Conservation (phyloP, 129 eudicot genomes). For the Chrysanthemum makinoi region DNA sequence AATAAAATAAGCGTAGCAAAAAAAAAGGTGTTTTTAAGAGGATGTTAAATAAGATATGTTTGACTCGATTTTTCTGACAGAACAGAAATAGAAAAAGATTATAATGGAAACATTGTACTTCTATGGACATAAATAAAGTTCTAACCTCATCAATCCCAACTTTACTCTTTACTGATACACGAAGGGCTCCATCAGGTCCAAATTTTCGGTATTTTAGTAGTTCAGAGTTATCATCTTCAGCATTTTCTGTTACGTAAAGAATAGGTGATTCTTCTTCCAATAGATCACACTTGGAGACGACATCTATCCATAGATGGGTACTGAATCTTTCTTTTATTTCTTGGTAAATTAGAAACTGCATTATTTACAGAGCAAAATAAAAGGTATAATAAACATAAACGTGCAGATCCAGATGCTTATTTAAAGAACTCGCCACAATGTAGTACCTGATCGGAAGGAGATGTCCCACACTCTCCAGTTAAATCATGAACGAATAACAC, state of each 20-base stretch:
- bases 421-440: not conserved
- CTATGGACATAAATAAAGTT: not conserved
- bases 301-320: slow-evolving; percentile 91
- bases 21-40: not conserved
- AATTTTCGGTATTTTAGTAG: slow-evolving; percentile 60
- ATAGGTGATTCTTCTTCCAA: slow-evolving; percentile 69
- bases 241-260: slow-evolving; percentile 61
- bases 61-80: not conserved
- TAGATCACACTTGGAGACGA: slow-evolving; percentile 88
- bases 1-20: not conserved
- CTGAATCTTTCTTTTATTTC: slow-evolving; percentile 75
- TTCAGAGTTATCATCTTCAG: slow-evolving; percentile 45
- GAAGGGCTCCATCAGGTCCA: slow-evolving; percentile 87
- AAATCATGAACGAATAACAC: slow-evolving; percentile 88
- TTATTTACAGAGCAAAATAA: slow-evolving; percentile 10
- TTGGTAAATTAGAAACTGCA: slow-evolving; percentile 76
- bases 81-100: not conserved
- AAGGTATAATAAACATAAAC: not conserved
- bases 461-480: slow-evolving; percentile 96
- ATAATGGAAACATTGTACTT: not conserved
- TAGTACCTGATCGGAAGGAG: slow-evolving; percentile 91
- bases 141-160: slow-evolving; percentile 70
- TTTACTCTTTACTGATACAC: slow-evolving; percentile 66
- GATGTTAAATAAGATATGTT: not conserved
- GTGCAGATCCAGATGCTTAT: too few species aligned